Conservation (phyloP, 768 basidiomycete species). For the Aureoboletus auriporus region DNA sequence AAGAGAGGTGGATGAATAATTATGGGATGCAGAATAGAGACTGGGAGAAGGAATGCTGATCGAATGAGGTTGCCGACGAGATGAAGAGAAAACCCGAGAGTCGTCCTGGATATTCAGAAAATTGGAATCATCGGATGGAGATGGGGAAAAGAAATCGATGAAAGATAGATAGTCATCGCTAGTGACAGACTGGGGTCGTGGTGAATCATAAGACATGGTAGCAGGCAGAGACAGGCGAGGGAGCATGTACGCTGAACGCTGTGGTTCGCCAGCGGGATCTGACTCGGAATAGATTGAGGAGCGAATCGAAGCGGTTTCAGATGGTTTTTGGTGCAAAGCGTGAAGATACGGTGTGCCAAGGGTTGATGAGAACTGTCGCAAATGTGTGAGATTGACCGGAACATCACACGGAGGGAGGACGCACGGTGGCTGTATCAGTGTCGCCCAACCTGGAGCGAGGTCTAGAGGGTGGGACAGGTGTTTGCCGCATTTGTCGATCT, state of each 20-base stretch:
- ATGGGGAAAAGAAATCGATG: slow-evolving; percentile 41
- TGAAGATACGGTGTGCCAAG: slow-evolving; percentile 17
- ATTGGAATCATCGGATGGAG: slow-evolving; percentile 13
- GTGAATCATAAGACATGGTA: slow-evolving; percentile 16
- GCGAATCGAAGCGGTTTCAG: slow-evolving; percentile 15
- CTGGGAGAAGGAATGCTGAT: slow-evolving; percentile 17
- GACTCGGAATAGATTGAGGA: slow-evolving; percentile 32
- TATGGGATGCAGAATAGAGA: slow-evolving; percentile 15
- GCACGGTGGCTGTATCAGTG: slow-evolving; percentile 21
- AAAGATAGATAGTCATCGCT: slow-evolving; percentile 39
- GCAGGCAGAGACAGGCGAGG: slow-evolving; percentile 20
- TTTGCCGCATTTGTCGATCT: slow-evolving; percentile 18
- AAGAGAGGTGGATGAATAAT: slow-evolving; percentile 22
- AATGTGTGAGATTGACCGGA: slow-evolving; percentile 10
- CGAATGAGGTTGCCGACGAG: slow-evolving; percentile 15
- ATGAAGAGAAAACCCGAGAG: neutral
- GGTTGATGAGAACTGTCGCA: slow-evolving; percentile 16
- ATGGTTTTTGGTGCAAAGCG: neutral
- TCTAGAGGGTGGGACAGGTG: slow-evolving; percentile 2
- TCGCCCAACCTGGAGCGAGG: slow-evolving; percentile 16
- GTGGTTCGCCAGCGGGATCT: slow-evolving; percentile 25
- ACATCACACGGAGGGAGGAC: slow-evolving; percentile 3
- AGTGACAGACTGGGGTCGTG: slow-evolving; percentile 19
- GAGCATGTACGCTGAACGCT: slow-evolving; percentile 30
- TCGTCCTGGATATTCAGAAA: slow-evolving; percentile 1